Conservation (phyloP, 2,329 filamentous ascomycete species). For the Claviceps sp. region DNA sequence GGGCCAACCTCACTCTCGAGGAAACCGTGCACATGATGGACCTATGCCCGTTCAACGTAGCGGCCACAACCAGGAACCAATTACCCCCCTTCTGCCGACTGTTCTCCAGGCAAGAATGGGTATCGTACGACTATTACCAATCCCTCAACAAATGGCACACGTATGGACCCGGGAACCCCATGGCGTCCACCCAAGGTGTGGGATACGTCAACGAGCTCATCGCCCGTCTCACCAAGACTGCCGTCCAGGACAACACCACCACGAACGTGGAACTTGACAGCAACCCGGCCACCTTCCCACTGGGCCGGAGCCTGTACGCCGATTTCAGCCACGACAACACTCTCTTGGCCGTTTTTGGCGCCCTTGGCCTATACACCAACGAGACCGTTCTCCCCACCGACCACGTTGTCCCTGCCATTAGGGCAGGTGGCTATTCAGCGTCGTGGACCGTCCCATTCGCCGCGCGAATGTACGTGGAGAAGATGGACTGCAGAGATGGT, state of each 20-base stretch:
- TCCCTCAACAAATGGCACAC: constrained; percentile 76
- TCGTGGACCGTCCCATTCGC: constrained; percentile 75
- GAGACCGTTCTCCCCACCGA: constrained; percentile 41
- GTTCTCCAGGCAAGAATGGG: constrained; percentile 64
- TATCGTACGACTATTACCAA: constrained; percentile 67
- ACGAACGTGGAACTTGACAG: constrained; percentile 68
- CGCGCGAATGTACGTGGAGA: constrained; percentile 73
- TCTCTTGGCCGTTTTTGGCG: constrained; percentile 63
- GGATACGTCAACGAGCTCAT: constrained; percentile 83
- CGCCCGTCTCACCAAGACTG: constrained; percentile 55
- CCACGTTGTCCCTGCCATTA: constrained; percentile 32
- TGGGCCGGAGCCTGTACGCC: constrained; percentile 57
- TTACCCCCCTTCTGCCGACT: constrained; percentile 63
- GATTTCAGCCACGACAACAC: constrained; percentile 91
- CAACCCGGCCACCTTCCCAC: constrained; percentile 56
- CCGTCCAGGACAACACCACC: constrained; percentile 59
- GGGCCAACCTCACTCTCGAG: constrained; percentile 46
- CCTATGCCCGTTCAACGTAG: constrained; percentile 71
- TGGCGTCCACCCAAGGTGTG: constrained; percentile 75
- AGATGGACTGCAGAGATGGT: constrained; percentile 51
- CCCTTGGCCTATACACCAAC: constrained; percentile 63
- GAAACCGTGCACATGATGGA: constrained; percentile 72
- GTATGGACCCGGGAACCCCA: constrained; percentile 59
- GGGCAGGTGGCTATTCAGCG: constrained; percentile 57
- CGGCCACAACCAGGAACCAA: constrained; percentile 38